Conservation (phyloP, 2,329 filamentous ascomycete species). For the Beauveria pseudobassiana region DNA sequence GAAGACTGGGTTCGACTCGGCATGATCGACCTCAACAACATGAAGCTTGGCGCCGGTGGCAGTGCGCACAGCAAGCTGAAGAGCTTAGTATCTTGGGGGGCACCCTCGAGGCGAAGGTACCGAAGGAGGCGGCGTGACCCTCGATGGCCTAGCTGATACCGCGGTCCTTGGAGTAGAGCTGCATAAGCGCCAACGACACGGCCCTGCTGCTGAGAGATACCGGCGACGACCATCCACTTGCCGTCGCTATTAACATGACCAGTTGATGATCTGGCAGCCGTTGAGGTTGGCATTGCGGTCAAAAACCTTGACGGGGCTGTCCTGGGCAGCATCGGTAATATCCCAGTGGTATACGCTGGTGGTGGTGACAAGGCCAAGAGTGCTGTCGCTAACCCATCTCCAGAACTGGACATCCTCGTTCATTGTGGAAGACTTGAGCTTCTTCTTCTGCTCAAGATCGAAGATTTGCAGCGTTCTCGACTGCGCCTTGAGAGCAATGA, state of each 20-base stretch:
- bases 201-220: conserved; percentile 87
- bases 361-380: conserved; percentile 84
- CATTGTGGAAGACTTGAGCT: conserved; percentile 95
- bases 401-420: conserved; percentile 97
- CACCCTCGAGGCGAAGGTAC: conserved; percentile 84
- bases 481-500: conserved; percentile 95
- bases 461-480: conserved; percentile 95
- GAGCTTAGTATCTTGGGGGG: conserved; percentile 83
- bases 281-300: conserved; percentile 86
- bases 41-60: conserved; percentile 90
- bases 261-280: conserved; percentile 98
- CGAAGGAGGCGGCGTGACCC: conserved; percentile 92
- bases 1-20: conserved; percentile 80
- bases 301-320: conserved; percentile 81
- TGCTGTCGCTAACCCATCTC: conserved; percentile 95
- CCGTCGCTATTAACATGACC: conserved; percentile 93
- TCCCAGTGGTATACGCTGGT: conserved; percentile 96
- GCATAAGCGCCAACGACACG: conserved; percentile 91
- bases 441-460: conserved; percentile 84
- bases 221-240: conserved; percentile 97
- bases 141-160: conserved; percentile 98
- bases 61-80: conserved; percentile 90
- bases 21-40: conserved; percentile 94
- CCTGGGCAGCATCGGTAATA: conserved; percentile 77
- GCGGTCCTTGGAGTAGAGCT: conserved; percentile 91